These are phyloP conservation scores for Smallanthus sonchifolius DNA, from an alignment of 129 eudicot species.

Conservation along the genomic window DNA sequence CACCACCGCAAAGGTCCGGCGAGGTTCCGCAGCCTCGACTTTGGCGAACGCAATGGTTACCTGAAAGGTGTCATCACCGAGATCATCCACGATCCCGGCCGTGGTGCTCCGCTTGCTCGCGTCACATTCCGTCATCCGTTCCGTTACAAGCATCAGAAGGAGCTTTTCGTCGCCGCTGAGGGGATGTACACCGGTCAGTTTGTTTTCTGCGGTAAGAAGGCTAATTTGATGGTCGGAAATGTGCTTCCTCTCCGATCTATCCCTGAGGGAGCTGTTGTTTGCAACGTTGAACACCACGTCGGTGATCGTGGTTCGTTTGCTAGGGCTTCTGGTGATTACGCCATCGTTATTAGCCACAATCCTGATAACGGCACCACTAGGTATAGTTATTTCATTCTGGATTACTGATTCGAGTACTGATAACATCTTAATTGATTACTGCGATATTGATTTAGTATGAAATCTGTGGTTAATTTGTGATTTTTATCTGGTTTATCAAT, in stretches of 20 bases:
- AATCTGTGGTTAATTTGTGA: not conserved
- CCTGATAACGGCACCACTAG: not conserved
- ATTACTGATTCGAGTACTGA: too few species aligned
- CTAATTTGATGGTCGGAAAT: too few species aligned
- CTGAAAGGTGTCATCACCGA: constrained; percentile 73
- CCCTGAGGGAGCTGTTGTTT: constrained; percentile 84
- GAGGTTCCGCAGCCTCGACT: constrained; percentile 65
- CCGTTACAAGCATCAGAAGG: constrained; percentile 84
- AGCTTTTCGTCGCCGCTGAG: constrained; percentile 71
- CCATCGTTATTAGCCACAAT: constrained; percentile 31
- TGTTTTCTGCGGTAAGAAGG: too few species aligned
- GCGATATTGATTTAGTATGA: not conserved
- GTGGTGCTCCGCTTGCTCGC: constrained; percentile 14
- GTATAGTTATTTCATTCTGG: too few species aligned
- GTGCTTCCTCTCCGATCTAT: constrained; percentile 64
- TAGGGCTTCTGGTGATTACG: constrained; percentile 70
- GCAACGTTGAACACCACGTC: constrained; percentile 85
- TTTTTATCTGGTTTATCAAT: not conserved
- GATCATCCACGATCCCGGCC: constrained; percentile 81
- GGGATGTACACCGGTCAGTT: not conserved
- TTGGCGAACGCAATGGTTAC: constrained; percentile 83
- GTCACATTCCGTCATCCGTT: constrained; percentile 85
- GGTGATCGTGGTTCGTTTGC: constrained; percentile 83
- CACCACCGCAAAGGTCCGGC: constrained; percentile 47
- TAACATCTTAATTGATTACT: too few species aligned